phyloP scores from a whole-genome alignment of 345 rosid species.

The Brassica rapa region DNA sequence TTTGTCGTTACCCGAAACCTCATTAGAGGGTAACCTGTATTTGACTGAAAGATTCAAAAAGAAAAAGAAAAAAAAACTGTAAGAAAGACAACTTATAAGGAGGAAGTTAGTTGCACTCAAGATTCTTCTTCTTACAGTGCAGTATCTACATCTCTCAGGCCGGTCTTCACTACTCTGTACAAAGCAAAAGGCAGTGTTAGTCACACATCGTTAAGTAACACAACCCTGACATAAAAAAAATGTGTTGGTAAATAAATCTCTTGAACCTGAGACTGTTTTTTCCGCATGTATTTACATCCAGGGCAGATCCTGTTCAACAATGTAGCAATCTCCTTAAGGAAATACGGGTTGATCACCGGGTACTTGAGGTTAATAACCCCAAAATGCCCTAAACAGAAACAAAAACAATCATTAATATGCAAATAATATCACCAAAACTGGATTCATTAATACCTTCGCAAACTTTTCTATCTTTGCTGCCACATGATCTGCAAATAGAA shows the following conservation, averaged over 20 bases:
- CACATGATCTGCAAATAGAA: constrained; percentile 64
- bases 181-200: constrained; percentile 27
- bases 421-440: not conserved
- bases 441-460: constrained; percentile 67
- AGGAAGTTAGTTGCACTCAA: not conserved
- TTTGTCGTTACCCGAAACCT: constrained; percentile 66
- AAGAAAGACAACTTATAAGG: constrained; percentile 4
- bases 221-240: not conserved
- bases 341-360: constrained; percentile 69
- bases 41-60: constrained; percentile 18
- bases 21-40: constrained; percentile 70
- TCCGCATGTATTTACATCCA: constrained; percentile 72
- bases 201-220: not conserved
- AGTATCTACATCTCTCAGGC: constrained; percentile 69
- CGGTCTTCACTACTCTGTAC: constrained; percentile 49
- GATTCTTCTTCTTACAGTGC: constrained; percentile 62
- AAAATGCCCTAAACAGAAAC: constrained; percentile 63
- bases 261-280: constrained; percentile 45
- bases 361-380: constrained; percentile 64
- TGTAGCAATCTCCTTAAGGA: constrained; percentile 60
- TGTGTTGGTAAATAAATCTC: no score
- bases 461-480: constrained; percentile 51
- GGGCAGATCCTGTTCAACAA: constrained; percentile 82
- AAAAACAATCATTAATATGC: not conserved
- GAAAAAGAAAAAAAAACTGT: not conserved